Evolutionary conservation across 1,284 basidiomycete species (phyloP).

Genomic region (Flammula alnicola): DNA sequence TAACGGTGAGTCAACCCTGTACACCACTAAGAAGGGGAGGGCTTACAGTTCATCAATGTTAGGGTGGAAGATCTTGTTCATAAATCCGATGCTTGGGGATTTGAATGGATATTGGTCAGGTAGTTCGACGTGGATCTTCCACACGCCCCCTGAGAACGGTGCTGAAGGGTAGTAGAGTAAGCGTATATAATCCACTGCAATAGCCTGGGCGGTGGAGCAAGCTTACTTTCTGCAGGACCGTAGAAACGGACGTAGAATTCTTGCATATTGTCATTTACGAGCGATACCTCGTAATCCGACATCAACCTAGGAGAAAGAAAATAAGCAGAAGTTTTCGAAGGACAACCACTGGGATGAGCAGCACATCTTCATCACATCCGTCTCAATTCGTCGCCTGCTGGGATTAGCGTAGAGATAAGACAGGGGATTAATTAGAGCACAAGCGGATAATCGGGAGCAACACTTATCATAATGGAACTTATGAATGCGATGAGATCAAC

Average conservation of each 20-base stretch:
- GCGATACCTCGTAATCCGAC: conserved; percentile 96
- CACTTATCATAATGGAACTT: conserved; percentile 25
- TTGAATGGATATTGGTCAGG: conserved; percentile 99
- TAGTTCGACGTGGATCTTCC: conserved; percentile 99
- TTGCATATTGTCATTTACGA: conserved; percentile 98
- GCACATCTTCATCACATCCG: conserved; percentile 99
- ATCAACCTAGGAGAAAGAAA: conserved; percentile 67
- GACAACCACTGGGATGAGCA: conserved; percentile 2
- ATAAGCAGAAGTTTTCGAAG: conserved; percentile 1
- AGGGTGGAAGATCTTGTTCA: conserved; percentile 99
- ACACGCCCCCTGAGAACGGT: conserved; percentile 93
- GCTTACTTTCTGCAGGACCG: conserved; percentile 93
- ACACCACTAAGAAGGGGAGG: not conserved
- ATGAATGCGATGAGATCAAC: not conserved
- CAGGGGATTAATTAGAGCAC: conserved; percentile 8
- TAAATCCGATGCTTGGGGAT: conserved; percentile 98
- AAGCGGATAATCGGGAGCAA: not conserved
- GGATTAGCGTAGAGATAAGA: conserved; percentile 44
- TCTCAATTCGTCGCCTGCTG: conserved; percentile 93
- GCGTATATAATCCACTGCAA: not conserved
- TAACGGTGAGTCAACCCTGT: conserved; percentile 6
- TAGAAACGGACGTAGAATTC: conserved; percentile 98
- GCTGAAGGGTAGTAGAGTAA: conserved; percentile 53
- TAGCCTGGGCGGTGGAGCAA: not conserved
- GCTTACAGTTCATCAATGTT: conserved; percentile 95